phyloP scores from a whole-genome alignment of 2,329 filamentous ascomycete genomes.

The Ophiocordyceps camponoti-leonardi region DNA sequence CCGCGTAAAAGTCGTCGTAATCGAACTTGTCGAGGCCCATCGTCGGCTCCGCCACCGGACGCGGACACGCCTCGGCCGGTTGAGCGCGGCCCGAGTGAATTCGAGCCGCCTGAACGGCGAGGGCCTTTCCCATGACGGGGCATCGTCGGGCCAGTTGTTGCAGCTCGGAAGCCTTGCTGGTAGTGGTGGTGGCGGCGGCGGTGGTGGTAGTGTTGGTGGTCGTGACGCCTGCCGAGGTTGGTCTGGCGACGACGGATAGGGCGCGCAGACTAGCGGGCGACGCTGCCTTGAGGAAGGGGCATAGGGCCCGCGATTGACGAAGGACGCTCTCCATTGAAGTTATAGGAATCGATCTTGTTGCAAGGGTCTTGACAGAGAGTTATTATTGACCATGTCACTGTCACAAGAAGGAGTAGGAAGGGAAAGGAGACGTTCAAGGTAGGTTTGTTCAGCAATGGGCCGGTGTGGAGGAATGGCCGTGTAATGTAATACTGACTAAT shows the following conservation, averaged over 20 bases:
- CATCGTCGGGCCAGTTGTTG: conserved; percentile 88
- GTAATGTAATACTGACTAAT: no score
- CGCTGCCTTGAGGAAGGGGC: conserved; percentile 91
- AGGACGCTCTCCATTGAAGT: conserved; percentile 73
- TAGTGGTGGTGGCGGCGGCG: conserved; percentile 33
- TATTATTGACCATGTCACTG: no score
- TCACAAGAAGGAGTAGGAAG: no score
- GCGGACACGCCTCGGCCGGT: conserved; percentile 34
- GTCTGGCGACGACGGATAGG: conserved; percentile 57
- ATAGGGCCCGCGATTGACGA: conserved; percentile 90
- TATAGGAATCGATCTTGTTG: no score
- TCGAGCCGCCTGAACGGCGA: conserved; percentile 67
- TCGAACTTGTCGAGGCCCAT: conserved; percentile 46
- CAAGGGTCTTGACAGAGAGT: no score
- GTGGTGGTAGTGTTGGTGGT: no score
- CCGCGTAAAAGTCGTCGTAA: conserved; percentile 77
- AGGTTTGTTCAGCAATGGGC: no score
- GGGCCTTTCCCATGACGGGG: conserved; percentile 96
- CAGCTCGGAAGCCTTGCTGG: conserved; percentile 48
- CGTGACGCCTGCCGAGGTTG: conserved; percentile 56
- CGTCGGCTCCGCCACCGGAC: background rate
- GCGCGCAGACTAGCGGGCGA: conserved; percentile 82
- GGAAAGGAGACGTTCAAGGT: background rate
- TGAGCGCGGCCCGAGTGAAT: conserved; percentile 68
- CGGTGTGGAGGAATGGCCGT: no score